Evolutionary conservation across 2,329 filamentous ascomycete species (phyloP).

Genomic region (Xylariomycetidae sp.): DNA sequence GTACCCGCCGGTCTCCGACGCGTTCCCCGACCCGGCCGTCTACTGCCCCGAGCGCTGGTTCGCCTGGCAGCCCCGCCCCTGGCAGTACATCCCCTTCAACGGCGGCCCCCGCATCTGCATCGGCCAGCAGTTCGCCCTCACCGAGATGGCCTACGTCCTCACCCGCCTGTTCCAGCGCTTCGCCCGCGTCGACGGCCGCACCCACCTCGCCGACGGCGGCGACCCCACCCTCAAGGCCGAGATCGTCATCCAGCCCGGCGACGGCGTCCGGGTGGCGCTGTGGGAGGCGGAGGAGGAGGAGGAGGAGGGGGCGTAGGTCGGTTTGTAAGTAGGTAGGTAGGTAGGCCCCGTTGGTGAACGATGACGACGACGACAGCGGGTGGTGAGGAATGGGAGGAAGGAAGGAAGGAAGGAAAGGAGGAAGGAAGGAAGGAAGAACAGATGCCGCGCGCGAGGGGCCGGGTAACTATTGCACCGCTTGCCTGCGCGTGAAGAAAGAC

Average conservation of each 20-base stretch:
- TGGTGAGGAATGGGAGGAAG: too few relatives aligned
- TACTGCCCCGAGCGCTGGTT: constrained; percentile 66
- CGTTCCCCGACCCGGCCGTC: constrained; percentile 37
- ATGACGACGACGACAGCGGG: too few relatives aligned
- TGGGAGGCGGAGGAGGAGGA: constrained; percentile 35
- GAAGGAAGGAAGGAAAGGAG: too few relatives aligned
- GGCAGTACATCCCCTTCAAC: constrained; percentile 72
- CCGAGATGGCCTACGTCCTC: constrained; percentile 68
- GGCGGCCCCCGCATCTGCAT: constrained; percentile 69
- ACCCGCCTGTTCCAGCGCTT: constrained; percentile 69
- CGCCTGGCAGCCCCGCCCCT: constrained; percentile 56
- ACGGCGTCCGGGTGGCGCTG: constrained; percentile 54
- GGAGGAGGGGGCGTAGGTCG: too few relatives aligned
- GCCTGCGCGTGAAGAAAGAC: too few relatives aligned
- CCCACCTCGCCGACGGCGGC: constrained; percentile 49
- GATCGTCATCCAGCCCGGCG: constrained; percentile 52
- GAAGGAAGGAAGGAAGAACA: too few relatives aligned
- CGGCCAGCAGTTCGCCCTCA: constrained; percentile 75
- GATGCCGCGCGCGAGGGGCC: too few relatives aligned
- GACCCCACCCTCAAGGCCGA: constrained; percentile 49
- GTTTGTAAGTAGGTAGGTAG: too few relatives aligned
- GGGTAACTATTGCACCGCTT: too few relatives aligned
- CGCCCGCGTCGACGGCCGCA: constrained; percentile 53
- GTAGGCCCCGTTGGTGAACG: too few relatives aligned
- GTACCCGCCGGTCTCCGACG: constrained; percentile 45